A percentile compares a stretch with the other conserved stretches of the same genome.
Evolutionary conservation across 805 yeast genomes (phyloP).

Genomic region (Spathaspora girioi): DNA sequence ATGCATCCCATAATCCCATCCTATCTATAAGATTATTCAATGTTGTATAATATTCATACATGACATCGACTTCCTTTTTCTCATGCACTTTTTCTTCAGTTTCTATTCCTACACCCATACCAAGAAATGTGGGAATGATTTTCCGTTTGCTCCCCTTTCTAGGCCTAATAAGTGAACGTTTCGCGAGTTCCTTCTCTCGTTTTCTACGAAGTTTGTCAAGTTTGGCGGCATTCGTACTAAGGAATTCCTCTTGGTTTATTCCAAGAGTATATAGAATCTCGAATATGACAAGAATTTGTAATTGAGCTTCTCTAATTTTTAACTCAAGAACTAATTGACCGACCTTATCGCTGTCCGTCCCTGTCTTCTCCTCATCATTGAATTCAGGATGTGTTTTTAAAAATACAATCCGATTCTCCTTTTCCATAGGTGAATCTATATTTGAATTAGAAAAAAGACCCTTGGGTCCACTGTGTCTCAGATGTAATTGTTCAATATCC

Average conservation of each 20-base stretch:
- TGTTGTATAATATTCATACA: slow-evolving; percentile 15
- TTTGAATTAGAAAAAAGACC: neutral
- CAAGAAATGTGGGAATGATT: slow-evolving; percentile 41
- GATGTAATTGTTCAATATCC: slow-evolving; percentile 37
- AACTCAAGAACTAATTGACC: slow-evolving; percentile 33
- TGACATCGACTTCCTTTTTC: slow-evolving; percentile 20
- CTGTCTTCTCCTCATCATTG: neutral
- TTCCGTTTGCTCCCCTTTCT: slow-evolving; percentile 16
- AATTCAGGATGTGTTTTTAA: neutral
- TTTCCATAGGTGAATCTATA: neutral
- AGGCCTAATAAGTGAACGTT: slow-evolving; percentile 18
- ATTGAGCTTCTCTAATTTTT: slow-evolving; percentile 54
- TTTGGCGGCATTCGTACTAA: slow-evolving; percentile 14
- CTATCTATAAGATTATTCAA: slow-evolving; percentile 49
- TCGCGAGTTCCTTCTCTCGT: slow-evolving; percentile 13
- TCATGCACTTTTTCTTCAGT: neutral
- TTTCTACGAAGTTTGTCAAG: neutral
- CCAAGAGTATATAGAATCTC: slow-evolving; percentile 39
- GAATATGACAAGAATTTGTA: slow-evolving; percentile 47
- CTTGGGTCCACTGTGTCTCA: slow-evolving; percentile 26
- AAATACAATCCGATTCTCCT: neutral
- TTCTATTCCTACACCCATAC: slow-evolving; percentile 24
- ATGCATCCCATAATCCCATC: slow-evolving; percentile 50
- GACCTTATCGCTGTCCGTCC: slow-evolving; percentile 12
- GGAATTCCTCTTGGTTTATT: slow-evolving; percentile 33